Base-by-base conservation (phyloP, 192 early-diverging fungal genomes). In the Obelidium mucronatum region DNA sequence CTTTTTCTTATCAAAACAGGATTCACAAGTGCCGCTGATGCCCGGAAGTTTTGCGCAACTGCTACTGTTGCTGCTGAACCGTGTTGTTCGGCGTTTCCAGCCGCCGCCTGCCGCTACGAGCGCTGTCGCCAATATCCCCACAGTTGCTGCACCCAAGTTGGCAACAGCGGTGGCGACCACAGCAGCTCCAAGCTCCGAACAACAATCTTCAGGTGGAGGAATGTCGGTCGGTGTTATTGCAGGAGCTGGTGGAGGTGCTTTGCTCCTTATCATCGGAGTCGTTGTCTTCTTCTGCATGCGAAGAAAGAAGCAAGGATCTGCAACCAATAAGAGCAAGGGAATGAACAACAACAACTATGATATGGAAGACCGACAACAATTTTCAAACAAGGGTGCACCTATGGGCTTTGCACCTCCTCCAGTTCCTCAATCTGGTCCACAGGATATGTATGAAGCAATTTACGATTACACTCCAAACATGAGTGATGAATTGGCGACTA, bases 191-290 rank as follows among this genome's bases (percentile, higher is more conserved):
- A 24, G 42, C 2, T 11, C 67, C 33, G 40, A 15, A 17, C 24
- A 40, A 52, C 48, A 13, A 19, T 22, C 67, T 34, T 33, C 42
- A 28, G 17, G 17, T 28, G 22, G 35, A 31, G 15, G 17, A 2
- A 19, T 30, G 1, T 58, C 63, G 15, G 15, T 36, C 34, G 15
- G 28, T 17, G 35, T 30, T 59, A 72, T 72, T 26, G 51, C 17
- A 34, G 70, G 51, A n/a, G 70, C 51, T 13, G 70, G 28, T 6
- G 70, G 70, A 33, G 70, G 26, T n/a, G 70, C 33, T 17, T 15
- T 59, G 0, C 56, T 72, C 3, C 8, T 72, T 8, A 72, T 72
- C 37, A 59, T 59, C 59, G 51, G 19, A 8, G 11, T 28, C 55
- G 36, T 58, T 6, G 58, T 28, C 40, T 72, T 52, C 31, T 72